These are phyloP conservation scores for Grosmannia clavigera DNA, from an alignment of 2,329 filamentous ascomycete genomes.

Conservation along the genomic window DNA sequence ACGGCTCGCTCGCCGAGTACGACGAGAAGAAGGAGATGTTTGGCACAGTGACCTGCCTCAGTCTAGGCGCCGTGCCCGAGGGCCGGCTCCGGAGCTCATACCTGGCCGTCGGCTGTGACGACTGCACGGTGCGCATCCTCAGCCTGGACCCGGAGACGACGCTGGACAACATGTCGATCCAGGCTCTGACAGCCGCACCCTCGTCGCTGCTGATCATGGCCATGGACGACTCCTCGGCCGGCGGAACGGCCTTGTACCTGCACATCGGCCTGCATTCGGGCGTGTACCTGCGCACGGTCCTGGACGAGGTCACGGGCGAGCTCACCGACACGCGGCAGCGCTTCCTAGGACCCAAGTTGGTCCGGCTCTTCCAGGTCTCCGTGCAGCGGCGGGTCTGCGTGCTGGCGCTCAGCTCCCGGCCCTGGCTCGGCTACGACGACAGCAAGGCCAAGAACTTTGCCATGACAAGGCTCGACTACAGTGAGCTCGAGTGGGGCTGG, in stretches of 20 bases:
- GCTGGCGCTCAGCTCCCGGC: conserved; percentile 77
- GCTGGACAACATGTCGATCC: conserved; percentile 85
- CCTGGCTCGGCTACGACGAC: conserved; percentile 94
- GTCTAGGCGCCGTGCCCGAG: conserved; percentile 82
- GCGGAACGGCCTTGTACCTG: conserved; percentile 78
- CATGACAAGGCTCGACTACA: conserved; percentile 82
- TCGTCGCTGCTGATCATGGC: conserved; percentile 83
- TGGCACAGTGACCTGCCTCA: conserved; percentile 89
- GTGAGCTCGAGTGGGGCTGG: conserved; percentile 83
- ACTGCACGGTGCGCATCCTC: conserved; percentile 87
- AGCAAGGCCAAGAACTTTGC: conserved; percentile 78
- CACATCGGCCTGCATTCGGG: conserved; percentile 94
- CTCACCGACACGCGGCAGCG: conserved; percentile 89
- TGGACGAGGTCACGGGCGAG: conserved; percentile 93
- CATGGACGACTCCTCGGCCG: conserved; percentile 88
- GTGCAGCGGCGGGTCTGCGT: conserved; percentile 77
- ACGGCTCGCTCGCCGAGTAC: conserved; percentile 84
- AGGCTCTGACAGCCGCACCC: conserved; percentile 81
- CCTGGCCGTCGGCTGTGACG: conserved; percentile 90
- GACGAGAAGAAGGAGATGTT: conserved; percentile 93
- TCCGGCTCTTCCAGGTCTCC: conserved; percentile 82
- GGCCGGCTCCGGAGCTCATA: conserved; percentile 83
- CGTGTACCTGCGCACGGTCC: conserved; percentile 85
- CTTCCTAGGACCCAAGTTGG: conserved; percentile 82
- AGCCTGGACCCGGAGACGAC: conserved; percentile 84